phyloP scores from a whole-genome alignment of 2,329 filamentous ascomycete species.

The Penicillium vulpinum region DNA sequence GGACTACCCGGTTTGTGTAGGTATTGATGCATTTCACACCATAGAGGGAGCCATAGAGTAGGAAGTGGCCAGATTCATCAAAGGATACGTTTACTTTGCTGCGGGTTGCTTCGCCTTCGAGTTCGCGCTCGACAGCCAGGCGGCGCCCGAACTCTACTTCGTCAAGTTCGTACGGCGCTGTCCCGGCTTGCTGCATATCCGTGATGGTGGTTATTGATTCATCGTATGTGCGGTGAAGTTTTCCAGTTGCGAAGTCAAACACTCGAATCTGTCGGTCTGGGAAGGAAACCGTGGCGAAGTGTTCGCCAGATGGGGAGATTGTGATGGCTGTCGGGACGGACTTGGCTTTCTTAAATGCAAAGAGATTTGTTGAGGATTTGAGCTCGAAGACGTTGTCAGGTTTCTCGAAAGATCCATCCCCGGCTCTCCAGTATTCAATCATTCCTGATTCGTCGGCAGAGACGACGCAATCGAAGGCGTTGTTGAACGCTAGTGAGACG shows the following conservation, averaged over 20 bases:
- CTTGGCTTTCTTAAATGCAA: constrained; percentile 96
- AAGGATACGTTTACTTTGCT: constrained; percentile 84
- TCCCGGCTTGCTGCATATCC: constrained; percentile 95
- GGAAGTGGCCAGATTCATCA: constrained; percentile 93
- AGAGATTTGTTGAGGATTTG: constrained; percentile 91
- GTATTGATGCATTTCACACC: constrained; percentile 96
- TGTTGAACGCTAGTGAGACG: constrained; percentile 84
- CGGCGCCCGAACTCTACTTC: constrained; percentile 89
- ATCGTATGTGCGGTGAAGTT: constrained; percentile 89
- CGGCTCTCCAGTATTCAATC: constrained; percentile 92
- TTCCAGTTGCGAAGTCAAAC: constrained; percentile 88
- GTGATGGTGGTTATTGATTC: constrained; percentile 87
- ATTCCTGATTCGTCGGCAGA: constrained; percentile 89
- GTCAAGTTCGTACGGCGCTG: constrained; percentile 75
- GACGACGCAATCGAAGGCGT: constrained; percentile 82
- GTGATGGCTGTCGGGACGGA: constrained; percentile 78
- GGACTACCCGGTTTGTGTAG: constrained; percentile 87
- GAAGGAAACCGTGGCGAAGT: constrained; percentile 86
- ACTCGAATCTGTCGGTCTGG: constrained; percentile 90
- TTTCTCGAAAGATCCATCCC: constrained; percentile 75
- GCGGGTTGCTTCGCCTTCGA: constrained; percentile 68
- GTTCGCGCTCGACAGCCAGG: constrained; percentile 79
- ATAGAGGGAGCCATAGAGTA: constrained; percentile 88
- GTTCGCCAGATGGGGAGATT: constrained; percentile 80
- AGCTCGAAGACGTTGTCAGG: constrained; percentile 87